A percentile compares a stretch with the other conserved stretches of the same genome.
phyloP scores from a whole-genome alignment of 2,329 filamentous ascomycete species.

The Pseudocercospora pini-densiflorae region DNA sequence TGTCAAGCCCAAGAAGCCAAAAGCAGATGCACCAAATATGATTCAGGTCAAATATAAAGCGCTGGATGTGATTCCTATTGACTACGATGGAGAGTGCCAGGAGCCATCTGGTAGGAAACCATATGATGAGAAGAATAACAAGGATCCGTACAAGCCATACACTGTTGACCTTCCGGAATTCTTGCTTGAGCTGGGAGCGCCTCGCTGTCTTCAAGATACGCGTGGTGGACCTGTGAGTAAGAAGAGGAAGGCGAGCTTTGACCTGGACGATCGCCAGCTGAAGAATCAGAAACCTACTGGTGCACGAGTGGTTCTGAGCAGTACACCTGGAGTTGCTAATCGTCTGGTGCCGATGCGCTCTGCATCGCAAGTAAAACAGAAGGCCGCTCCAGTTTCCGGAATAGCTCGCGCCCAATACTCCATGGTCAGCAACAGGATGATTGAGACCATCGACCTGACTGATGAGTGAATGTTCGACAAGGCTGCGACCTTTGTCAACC shows the following conservation, averaged over 20 bases:
- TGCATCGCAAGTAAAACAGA: background rate
- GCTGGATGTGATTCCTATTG: conserved; percentile 3
- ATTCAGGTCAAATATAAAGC: background rate
- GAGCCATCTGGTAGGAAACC: background rate
- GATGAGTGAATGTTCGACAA: background rate
- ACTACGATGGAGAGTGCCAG: conserved; percentile 4
- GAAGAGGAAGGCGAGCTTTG: background rate
- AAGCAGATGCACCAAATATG: background rate
- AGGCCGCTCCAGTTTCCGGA: background rate
- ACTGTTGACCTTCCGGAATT: background rate
- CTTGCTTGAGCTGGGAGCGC: conserved; percentile 1
- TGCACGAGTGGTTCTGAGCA: background rate
- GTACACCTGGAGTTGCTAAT: background rate
- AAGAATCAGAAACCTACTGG: background rate
- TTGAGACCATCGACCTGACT: background rate
- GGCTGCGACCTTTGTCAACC: background rate
- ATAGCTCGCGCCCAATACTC: background rate
- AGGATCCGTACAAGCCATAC: conserved; percentile 3
- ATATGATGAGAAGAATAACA: background rate
- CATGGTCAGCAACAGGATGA: background rate
- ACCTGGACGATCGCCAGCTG: background rate
- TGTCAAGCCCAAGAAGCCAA: background rate
- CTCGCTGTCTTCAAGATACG: background rate
- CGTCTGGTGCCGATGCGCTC: background rate
- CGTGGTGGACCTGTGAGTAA: background rate